A percentile compares a stretch with the other conserved stretches of the same genome.
Conservation (phyloP, 345 rosid genomes). For the Brassica incana region DNA sequence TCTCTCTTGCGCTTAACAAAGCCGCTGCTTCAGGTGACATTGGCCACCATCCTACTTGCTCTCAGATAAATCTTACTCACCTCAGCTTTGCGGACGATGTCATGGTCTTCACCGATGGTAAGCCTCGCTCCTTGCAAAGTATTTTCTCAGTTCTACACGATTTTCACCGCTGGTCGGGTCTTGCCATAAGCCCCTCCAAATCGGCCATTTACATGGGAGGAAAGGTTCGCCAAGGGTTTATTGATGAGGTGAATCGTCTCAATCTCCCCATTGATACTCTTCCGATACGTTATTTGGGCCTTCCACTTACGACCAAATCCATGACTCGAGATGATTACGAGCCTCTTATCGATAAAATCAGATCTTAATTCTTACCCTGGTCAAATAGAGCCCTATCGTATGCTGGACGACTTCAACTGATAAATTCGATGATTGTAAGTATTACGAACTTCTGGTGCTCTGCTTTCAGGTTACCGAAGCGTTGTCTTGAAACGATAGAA, state of each 20-base stretch:
- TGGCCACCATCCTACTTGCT: too few relatives aligned
- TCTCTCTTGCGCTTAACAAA: too few relatives aligned
- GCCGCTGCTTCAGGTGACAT: too few relatives aligned
- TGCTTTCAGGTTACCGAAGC: background rate
- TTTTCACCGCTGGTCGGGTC: background rate
- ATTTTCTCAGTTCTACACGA: background rate
- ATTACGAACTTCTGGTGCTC: background rate
- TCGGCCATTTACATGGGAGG: background rate
- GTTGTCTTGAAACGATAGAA: background rate
- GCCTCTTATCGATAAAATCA: background rate
- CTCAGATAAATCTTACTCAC: too few relatives aligned
- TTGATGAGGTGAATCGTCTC: background rate
- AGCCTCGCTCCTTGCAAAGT: background rate
- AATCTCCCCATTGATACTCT: background rate
- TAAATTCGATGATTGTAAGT: background rate
- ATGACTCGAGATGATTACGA: background rate
- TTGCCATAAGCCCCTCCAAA: background rate
- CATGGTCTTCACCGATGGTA: background rate
- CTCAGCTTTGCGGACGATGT: too few relatives aligned
- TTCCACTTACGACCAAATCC: background rate
- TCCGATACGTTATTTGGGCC: background rate
- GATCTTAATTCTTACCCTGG: background rate
- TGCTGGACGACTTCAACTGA: background rate
- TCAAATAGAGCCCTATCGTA: background rate
- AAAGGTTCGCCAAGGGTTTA: background rate